These are phyloP conservation scores for Candida ulmi DNA, from an alignment of 805 yeast genomes.

Conservation along the genomic window DNA sequence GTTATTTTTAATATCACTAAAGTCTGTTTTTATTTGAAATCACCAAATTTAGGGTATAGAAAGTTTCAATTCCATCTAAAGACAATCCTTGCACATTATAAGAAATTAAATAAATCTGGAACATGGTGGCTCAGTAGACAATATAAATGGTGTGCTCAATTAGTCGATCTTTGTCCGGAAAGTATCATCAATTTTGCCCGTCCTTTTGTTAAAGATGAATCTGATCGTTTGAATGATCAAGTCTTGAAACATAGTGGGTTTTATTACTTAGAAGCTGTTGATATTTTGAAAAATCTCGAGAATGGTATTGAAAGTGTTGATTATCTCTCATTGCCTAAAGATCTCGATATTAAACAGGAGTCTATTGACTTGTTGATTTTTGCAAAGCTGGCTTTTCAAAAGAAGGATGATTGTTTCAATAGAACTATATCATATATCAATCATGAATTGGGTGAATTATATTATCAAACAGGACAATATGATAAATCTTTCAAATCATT, in stretches of 20 bases:
- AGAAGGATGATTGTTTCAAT: slow-evolving; percentile 27
- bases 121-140: slow-evolving; percentile 59
- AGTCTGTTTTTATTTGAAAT: slow-evolving; percentile 52
- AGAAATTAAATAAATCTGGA: slow-evolving; percentile 18
- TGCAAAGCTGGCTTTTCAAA: slow-evolving; percentile 31
- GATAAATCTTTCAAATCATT: slow-evolving; percentile 37
- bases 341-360: slow-evolving; percentile 6
- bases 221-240: slow-evolving; percentile 20
- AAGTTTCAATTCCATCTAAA: slow-evolving; percentile 62
- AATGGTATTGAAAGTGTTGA: slow-evolving; percentile 1
- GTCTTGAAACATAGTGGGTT: slow-evolving; percentile 40
- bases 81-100: slow-evolving; percentile 33
- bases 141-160: slow-evolving; percentile 58
- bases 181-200: slow-evolving; percentile 32
- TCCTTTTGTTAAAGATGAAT: slow-evolving; percentile 26
- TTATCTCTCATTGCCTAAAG: not conserved
- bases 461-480: slow-evolving; percentile 26
- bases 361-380: slow-evolving; percentile 29
- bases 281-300: slow-evolving; percentile 24
- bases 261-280: slow-evolving; percentile 34
- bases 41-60: slow-evolving; percentile 51
- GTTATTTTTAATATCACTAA: slow-evolving; percentile 59
- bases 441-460: slow-evolving; percentile 48
- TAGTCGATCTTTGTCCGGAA: slow-evolving; percentile 44
- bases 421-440: slow-evolving; percentile 38